Evolutionary conservation across 2,329 filamentous ascomycete genomes (phyloP).

Genomic region (Aureobasidium sp.): DNA sequence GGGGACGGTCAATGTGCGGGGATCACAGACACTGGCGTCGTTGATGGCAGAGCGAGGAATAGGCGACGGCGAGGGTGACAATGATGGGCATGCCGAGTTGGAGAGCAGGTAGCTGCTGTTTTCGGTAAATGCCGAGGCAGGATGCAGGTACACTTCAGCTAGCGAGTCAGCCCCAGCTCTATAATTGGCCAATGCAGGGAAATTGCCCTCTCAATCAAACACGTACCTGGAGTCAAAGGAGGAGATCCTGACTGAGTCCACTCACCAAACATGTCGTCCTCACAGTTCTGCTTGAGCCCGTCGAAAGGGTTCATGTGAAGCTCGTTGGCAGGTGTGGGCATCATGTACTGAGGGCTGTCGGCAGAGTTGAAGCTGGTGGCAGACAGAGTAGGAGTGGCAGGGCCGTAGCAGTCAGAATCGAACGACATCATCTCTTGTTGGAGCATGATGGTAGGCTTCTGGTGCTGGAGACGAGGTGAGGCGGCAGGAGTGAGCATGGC

Average conservation of each 20-base stretch:
- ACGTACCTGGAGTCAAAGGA: slow-evolving; percentile 82
- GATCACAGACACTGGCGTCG: slow-evolving; percentile 73
- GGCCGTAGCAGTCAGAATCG: slow-evolving; percentile 74
- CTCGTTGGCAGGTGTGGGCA: slow-evolving; percentile 76
- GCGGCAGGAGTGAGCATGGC: slow-evolving; percentile 64
- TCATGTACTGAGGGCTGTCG: slow-evolving; percentile 71
- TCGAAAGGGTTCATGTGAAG: slow-evolving; percentile 69
- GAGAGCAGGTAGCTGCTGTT: slow-evolving; percentile 60
- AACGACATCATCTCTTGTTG: slow-evolving; percentile 54
- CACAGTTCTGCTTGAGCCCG: slow-evolving; percentile 61
- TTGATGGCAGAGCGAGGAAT: too few relatives aligned
- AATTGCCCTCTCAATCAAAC: slow-evolving; percentile 8
- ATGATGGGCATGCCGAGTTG: slow-evolving; percentile 66
- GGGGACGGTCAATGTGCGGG: slow-evolving; percentile 73
- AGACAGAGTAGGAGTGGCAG: slow-evolving; percentile 80
- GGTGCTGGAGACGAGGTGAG: slow-evolving; percentile 63
- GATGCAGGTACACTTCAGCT: slow-evolving; percentile 54
- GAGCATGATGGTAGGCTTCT: slow-evolving; percentile 66
- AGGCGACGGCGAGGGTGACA: slow-evolving; percentile 84
- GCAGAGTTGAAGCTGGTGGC: slow-evolving; percentile 76
- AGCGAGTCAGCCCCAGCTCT: slow-evolving; percentile 13
- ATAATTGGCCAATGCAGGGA: slow-evolving; percentile 2
- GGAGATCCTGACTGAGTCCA: slow-evolving; percentile 74
- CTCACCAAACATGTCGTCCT: slow-evolving; percentile 62
- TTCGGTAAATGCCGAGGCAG: slow-evolving; percentile 50